phyloP scores from a whole-genome alignment of 176 grass and related monocot species.

The Carex pumila region DNA sequence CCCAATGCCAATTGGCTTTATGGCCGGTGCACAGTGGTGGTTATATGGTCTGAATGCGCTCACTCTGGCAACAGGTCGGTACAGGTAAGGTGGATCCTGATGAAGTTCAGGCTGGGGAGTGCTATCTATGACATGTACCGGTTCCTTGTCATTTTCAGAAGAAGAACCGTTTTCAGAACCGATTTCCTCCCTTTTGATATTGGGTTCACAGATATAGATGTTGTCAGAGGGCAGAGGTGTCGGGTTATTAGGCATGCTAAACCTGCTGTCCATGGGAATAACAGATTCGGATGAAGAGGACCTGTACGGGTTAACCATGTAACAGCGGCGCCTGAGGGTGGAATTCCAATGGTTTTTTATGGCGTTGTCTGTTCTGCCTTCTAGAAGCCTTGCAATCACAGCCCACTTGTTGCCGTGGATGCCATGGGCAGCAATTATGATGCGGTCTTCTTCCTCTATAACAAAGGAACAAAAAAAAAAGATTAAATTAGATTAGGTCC shows the following conservation, averaged over 20 bases:
- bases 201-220: not conserved
- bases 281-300: not conserved
- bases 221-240: not conserved
- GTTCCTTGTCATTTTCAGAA: conserved; percentile 21
- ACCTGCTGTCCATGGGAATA: not conserved
- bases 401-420: conserved; percentile 96
- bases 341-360: conserved; percentile 99
- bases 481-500: conserved; percentile 2
- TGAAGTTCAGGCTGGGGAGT: not conserved
- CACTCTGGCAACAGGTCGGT: conserved; percentile 59
- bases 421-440: conserved; percentile 75
- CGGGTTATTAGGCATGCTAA: not conserved
- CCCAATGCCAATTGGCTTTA: conserved; percentile 28
- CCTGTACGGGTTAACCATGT: conserved; percentile 30
- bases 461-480: conserved; percentile 20
- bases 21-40: conserved; percentile 14
- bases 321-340: conserved; percentile 58
- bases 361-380: conserved; percentile 86
- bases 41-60: conserved; percentile 75
- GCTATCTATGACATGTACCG: conserved; percentile 11
- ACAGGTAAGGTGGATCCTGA: conserved; percentile 58
- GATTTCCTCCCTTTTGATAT: conserved; percentile 12
- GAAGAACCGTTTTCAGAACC: conserved; percentile 1
- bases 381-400: conserved; percentile 76
- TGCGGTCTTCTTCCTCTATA: conserved; percentile 83